Percentiles rank a stretch among this genome's conserved stretches.
Evolutionary conservation across 306 rosid species (phyloP).

Genomic region (Cicer cuneatum): DNA sequence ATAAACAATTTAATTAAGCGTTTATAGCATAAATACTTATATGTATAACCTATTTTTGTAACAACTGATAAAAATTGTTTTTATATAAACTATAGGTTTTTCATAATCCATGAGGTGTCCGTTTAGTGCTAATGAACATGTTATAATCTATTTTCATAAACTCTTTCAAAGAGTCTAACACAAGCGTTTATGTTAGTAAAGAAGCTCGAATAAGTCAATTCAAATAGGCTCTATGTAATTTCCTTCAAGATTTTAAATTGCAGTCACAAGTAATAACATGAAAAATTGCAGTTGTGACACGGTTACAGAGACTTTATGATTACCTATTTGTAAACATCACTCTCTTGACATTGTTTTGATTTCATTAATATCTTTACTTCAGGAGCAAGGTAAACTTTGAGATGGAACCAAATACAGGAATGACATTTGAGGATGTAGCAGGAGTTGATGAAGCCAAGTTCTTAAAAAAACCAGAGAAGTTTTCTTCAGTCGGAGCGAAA

Average conservation of each 20-base stretch:
- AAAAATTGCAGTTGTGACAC: background rate
- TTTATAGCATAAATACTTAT: too few relatives aligned
- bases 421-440: slow-evolving; percentile 80
- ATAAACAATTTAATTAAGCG: too few relatives aligned
- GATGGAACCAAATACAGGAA: slow-evolving; percentile 87
- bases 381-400: slow-evolving; percentile 81
- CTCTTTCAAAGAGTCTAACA: too few relatives aligned
- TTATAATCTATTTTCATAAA: too few relatives aligned
- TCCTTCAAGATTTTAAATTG: background rate
- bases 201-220: too few relatives aligned
- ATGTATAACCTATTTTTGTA: too few relatives aligned
- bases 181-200: too few relatives aligned
- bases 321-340: background rate
- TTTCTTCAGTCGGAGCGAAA: slow-evolving; percentile 72
- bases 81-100: too few relatives aligned
- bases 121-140: too few relatives aligned
- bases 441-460: slow-evolving; percentile 92
- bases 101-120: too few relatives aligned
- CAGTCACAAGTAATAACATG: background rate
- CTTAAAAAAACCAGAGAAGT: slow-evolving; percentile 80
- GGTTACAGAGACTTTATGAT: background rate
- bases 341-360: slow-evolving; percentile 25
- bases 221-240: background rate
- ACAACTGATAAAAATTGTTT: too few relatives aligned
- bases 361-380: background rate